Evolutionary conservation across 2,329 filamentous ascomycete genomes (phyloP), one percentile per base, ranked within the genome.

Genomic region (Nothophoma quercina): DNA sequence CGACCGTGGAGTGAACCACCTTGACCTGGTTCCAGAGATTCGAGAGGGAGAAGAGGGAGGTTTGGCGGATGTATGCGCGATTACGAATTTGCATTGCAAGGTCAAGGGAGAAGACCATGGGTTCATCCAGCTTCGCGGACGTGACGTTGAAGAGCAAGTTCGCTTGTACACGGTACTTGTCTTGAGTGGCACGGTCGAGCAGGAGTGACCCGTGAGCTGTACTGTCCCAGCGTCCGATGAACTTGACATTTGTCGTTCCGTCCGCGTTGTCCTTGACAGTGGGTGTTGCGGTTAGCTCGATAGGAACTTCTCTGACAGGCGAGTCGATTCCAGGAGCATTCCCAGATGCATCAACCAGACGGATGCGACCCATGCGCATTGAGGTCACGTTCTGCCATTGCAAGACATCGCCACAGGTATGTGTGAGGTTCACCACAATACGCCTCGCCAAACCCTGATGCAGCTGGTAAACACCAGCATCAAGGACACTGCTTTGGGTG

Each of bases 221-320:
- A 0, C 93, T 97, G 71, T 99, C 95, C 95, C 95, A 99, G 68
- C 98, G 93, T 0, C 90, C 92, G n/a, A 89, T 83, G 34, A 98
- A 81, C 1, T 88, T 93, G 29, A 97, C 87, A 70, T 89, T 92
- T 28, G 88, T 88, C 0, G 93, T 97, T 29, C 95, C 95, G 70
- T 98, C 96, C 19, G 90, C 86, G 68, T 97, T 96, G 51, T 90
- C 87, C 58, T 88, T 89, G 60, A 96, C 88, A 49, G 87, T 82
- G 0, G 95, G 93, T 39, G 88, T 86, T 25, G 89, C 85, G 3
- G 92, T 83, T 36, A 96, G 81, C 67, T 91, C 91, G 29, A 99
- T 78, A 0, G 86, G 75, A 4, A 99, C 86, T 57, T 96, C 89
- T 1, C 87, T 85, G 13, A 88, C 86, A 8, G 86, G 82, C 7